Evolutionary conservation across 2,329 filamentous ascomycete genomes (phyloP), one percentile per base, ranked within the genome.

Genomic region (Apiospora hydei): DNA sequence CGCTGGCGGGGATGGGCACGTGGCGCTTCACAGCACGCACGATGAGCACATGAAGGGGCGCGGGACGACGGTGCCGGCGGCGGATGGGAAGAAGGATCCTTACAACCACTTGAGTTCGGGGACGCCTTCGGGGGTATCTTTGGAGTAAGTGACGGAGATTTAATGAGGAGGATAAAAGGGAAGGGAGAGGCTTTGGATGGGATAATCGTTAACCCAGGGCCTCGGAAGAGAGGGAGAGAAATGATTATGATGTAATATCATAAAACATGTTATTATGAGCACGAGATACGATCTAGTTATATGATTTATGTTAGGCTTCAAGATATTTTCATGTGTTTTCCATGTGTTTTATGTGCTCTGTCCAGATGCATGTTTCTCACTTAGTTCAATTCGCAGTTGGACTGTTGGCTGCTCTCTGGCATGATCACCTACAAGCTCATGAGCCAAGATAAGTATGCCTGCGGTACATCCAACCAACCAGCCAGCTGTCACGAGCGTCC

Each of bases 51-150:
- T 34, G 10, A 49, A 69, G 67, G 44, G n/a, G 67, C 67, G 67
- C 3, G 67, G 67, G 1, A 30, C 67, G 0, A 38, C 67, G 26
- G 67, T 69, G 10, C 67, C 67, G 7, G 49, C 67, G 26, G 44
- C 67, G 0, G 24, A 34, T 5, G 67, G 44, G 26, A 46, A 38
- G 44, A n/a, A 38, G 67, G 67, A 49, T 49, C 67, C 67, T 2
- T 69, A 69, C 44, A 46, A 49, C 2, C 44, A 46, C 26, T 49
- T 69, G 44, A 38, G 24, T 10, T 69, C 67, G 18, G 67, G 67
- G 1, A 69, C 67, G 26, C 44, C 67, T 49, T 69, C 67, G 3
- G 67, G 67, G 3, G 67, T 69, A 8, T 10, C 18, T n/a, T n/a
- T 64, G 30, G 53, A 64, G 1, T 41, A 38, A 18, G 30, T 1